Base-by-base conservation (phyloP, 345 rosid species). In the Reutealis trisperma region DNA sequence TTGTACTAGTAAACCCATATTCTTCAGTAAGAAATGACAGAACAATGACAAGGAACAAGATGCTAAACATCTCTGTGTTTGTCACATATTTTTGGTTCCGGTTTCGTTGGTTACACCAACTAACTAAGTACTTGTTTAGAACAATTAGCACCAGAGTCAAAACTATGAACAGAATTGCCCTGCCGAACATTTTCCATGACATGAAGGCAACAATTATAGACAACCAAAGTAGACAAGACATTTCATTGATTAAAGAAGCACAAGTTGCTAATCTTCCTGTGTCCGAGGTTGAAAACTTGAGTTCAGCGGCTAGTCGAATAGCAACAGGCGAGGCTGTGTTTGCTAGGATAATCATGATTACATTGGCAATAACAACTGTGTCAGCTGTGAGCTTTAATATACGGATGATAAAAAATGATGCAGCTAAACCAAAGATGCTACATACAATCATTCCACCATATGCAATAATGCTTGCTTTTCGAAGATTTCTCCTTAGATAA, bases 261-360 rank as follows among this genome's bases (percentile, higher is more conserved):
- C 81, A 77, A 3, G 89, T 83, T 1, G 94, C 94, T 59, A 93
- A 58, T 60, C 97, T 85, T 44, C 99, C 98, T 3, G 89, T 60
- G 14, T 90, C 88, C 0, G 97, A 79, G 18, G 93, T 95, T 51
- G 86, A 90, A 11, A 88, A 88, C 82, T 91, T 93, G 70, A 90
- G 76, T 64, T 93, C 99, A 2, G 89, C 87, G 2, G 89, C 85
- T 74, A 91, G 47, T 8, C 96, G 90, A 57, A 88, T 69, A 49
- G 89, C 97, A 0, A 89, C 89, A 0, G 97, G 99, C 34, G 95
- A 87, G 63, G 93, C 92, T 6, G 97, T 74, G 81, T 89, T 92
- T 5, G 96, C 85, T 14, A 90, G 71, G 59, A 88, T 63, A 2
- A 89, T 68, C 42, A 90, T 81, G 65, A 86, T 32, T 5, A 82